phyloP scores from a whole-genome alignment of 2,329 filamentous ascomycete species.

The Pyrenochaeta sp. region DNA sequence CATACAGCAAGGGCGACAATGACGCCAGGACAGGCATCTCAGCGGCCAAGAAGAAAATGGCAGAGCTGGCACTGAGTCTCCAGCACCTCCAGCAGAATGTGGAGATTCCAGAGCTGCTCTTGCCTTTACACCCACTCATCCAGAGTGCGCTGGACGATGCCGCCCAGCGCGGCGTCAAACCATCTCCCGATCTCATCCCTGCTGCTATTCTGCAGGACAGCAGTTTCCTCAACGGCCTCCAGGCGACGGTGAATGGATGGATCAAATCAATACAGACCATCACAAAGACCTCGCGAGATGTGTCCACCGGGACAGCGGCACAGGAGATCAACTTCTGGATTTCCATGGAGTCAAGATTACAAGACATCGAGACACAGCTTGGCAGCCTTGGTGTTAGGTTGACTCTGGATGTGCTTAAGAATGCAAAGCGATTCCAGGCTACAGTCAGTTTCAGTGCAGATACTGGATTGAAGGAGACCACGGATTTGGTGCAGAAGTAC shows the following conservation, averaged over 20 bases:
- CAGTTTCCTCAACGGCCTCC: constrained; percentile 90
- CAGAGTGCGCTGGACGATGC: constrained; percentile 85
- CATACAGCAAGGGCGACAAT: constrained; percentile 78
- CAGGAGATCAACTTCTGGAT: constrained; percentile 99
- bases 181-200: constrained; percentile 82
- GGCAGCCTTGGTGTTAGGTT: constrained; percentile 87
- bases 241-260: constrained; percentile 95
- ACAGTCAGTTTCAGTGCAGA: constrained; percentile 97
- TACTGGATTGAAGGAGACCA: constrained; percentile 93
- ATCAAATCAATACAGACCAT: constrained; percentile 98
- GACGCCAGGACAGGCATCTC: constrained; percentile 95
- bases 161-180: constrained; percentile 69
- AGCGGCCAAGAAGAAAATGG: constrained; percentile 96
- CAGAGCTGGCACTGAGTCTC: constrained; percentile 89
- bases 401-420: constrained; percentile 93
- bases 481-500: constrained; percentile 97
- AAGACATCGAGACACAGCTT: constrained; percentile 89
- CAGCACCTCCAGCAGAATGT: constrained; percentile 96
- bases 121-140: constrained; percentile 88
- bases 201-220: constrained; percentile 82
- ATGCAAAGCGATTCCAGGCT: constrained; percentile 97
- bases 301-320: constrained; percentile 79
- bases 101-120: constrained; percentile 90
- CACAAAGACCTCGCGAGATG: constrained; percentile 91
- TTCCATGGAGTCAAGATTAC: constrained; percentile 92